A percentile compares a stretch with the other conserved stretches of the same genome.
These are phyloP conservation scores for Alternaria sp. DNA, from an alignment of 2,329 filamentous ascomycete species.

Conservation along the genomic window DNA sequence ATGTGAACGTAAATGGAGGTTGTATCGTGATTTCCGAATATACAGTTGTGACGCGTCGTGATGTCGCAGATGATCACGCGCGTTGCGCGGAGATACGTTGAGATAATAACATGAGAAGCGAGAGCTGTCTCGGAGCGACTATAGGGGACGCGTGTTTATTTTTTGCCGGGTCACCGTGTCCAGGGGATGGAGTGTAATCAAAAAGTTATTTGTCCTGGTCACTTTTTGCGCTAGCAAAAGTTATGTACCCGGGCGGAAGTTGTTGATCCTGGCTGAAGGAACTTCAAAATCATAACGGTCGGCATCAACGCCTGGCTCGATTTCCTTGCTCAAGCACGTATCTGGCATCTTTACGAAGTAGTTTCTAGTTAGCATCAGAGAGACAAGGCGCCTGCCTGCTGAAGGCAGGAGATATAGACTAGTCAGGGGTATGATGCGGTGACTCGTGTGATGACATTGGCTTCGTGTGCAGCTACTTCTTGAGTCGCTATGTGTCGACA, in stretches of 20 bases:
- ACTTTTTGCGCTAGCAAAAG: neutral
- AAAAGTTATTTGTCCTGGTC: neutral
- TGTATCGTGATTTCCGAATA: neutral
- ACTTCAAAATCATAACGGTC: neutral
- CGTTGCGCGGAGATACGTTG: neutral
- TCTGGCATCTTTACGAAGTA: neutral
- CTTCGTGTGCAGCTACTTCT: neutral
- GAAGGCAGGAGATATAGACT: neutral
- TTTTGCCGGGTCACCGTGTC: neutral
- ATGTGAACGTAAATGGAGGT: neutral
- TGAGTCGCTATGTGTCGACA: rapidly evolving
- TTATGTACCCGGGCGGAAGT: no score
- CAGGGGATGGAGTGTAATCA: neutral
- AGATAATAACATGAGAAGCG: neutral
- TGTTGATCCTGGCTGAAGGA: neutral
- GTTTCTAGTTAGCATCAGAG: neutral
- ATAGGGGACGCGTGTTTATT: neutral
- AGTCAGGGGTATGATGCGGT: neutral
- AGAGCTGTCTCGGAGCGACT: neutral
- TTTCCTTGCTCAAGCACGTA: neutral
- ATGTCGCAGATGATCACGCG: neutral
- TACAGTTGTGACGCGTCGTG: neutral
- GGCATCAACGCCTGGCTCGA: neutral
- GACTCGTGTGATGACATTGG: neutral
- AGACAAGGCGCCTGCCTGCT: neutral